Conservation (phyloP, 2,329 filamentous ascomycete species). For the Uncinocarpus reesii region DNA sequence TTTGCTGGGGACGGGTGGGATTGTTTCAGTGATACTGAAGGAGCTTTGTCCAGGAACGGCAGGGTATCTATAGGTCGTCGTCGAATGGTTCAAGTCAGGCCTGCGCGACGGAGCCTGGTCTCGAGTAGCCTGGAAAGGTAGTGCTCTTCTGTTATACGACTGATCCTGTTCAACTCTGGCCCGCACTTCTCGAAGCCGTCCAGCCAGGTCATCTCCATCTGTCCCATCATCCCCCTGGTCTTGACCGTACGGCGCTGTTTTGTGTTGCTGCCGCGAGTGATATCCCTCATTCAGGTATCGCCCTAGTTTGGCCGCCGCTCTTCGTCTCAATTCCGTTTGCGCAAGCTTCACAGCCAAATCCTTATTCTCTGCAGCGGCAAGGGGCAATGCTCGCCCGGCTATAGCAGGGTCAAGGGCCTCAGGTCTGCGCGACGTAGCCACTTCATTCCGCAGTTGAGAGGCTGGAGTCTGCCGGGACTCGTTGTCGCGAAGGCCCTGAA, state of each 20-base stretch:
- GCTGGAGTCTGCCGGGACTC: slow-evolving; percentile 33
- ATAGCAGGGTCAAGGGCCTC: slow-evolving; percentile 48
- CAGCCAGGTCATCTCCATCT: slow-evolving; percentile 13
- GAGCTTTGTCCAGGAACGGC: slow-evolving; percentile 31
- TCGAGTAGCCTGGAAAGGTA: not conserved
- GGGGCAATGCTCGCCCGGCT: slow-evolving; percentile 46
- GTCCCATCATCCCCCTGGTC: not conserved
- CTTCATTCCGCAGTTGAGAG: slow-evolving; percentile 11
- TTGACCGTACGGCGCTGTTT: not conserved
- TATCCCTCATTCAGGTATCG: slow-evolving; percentile 4
- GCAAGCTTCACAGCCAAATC: slow-evolving; percentile 69
- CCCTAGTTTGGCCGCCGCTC: slow-evolving; percentile 31
- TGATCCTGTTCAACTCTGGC: slow-evolving; percentile 18
- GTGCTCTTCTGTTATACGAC: not conserved
- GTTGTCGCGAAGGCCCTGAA: slow-evolving; percentile 41
- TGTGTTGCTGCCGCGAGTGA: not conserved
- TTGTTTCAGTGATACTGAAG: slow-evolving; percentile 20
- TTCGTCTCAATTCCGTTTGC: slow-evolving; percentile 57
- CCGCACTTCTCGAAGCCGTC: slow-evolving; percentile 22
- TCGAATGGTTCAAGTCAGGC: not conserved
- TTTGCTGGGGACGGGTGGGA: slow-evolving; percentile 24
- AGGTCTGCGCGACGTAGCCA: not conserved
- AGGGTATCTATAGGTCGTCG: slow-evolving; percentile 34
- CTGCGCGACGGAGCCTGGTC: not conserved
- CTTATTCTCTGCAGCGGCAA: slow-evolving; percentile 61